phyloP scores from a whole-genome alignment of 805 yeast species.

The Lipomyces orientalis region DNA sequence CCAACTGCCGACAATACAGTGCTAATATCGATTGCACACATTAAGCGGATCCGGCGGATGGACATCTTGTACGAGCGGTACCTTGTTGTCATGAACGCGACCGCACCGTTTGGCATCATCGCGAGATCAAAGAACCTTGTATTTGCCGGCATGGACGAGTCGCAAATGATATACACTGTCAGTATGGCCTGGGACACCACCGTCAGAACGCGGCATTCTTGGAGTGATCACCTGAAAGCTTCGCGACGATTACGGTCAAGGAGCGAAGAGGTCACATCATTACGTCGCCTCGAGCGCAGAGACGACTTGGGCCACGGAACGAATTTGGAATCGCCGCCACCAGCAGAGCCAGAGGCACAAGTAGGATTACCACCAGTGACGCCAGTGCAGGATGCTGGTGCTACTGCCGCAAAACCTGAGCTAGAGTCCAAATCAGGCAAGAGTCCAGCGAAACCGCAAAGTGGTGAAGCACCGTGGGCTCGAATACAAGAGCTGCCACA shows the following conservation, averaged over 20 bases:
- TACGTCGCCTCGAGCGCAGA: background rate
- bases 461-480: slow-evolving; percentile 91
- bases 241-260: background rate
- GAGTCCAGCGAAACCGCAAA: slow-evolving; percentile 72
- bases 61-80: slow-evolving; percentile 20
- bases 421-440: background rate
- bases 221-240: slow-evolving; percentile 6
- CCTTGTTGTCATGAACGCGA: slow-evolving; percentile 22
- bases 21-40: slow-evolving; percentile 17
- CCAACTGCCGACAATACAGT: slow-evolving; percentile 25
- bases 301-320: background rate
- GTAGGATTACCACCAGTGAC: background rate
- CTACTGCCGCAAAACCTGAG: background rate
- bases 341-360: background rate
- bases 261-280: background rate
- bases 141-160: slow-evolving; percentile 28
- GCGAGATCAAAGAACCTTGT: slow-evolving; percentile 17
- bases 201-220: slow-evolving; percentile 12
- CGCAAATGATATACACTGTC: slow-evolving; percentile 18
- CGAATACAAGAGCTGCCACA: background rate
- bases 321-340: background rate
- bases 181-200: slow-evolving; percentile 18
- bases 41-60: slow-evolving; percentile 3
- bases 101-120: slow-evolving; percentile 22
- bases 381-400: background rate